Percentiles rank a stretch among this genome's conserved stretches.
These are phyloP conservation scores for Synchytrium microbalum DNA, from an alignment of 371 early-diverging fungal species.

Conservation along the genomic window DNA sequence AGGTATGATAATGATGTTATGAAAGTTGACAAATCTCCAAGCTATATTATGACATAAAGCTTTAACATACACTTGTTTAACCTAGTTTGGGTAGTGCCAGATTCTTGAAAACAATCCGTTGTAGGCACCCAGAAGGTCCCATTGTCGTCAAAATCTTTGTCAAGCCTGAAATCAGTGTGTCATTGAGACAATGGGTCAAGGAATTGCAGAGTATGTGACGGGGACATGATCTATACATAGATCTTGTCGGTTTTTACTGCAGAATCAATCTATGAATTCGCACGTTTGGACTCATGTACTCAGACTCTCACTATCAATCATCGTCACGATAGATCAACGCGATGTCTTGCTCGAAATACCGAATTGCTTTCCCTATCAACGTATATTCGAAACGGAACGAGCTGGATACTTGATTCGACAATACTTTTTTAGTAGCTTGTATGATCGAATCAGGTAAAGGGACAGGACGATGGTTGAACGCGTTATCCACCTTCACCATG, in stretches of 20 bases:
- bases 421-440: slow-evolving; percentile 77
- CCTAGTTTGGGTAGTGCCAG: slow-evolving; percentile 79
- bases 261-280: no score
- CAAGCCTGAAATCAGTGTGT: slow-evolving; percentile 65
- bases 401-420: slow-evolving; percentile 86
- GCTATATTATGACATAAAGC: not conserved
- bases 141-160: slow-evolving; percentile 88
- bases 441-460: slow-evolving; percentile 83
- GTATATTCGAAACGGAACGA: slow-evolving; percentile 77
- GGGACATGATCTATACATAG: not conserved
- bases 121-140: slow-evolving; percentile 50
- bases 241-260: not conserved
- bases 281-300: no score
- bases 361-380: slow-evolving; percentile 71
- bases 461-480: not conserved
- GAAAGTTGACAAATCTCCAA: not conserved
- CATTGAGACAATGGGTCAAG: slow-evolving; percentile 49
- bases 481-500: no score
- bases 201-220: slow-evolving; percentile 54
- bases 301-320: no score
- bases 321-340: slow-evolving; percentile 59
- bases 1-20: slow-evolving; percentile 21
- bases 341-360: slow-evolving; percentile 56
- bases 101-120: slow-evolving; percentile 88
- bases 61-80: not conserved